Base-by-base conservation (phyloP, 176 grass and related monocot genomes). In the Chrysopogon serrulatus region DNA sequence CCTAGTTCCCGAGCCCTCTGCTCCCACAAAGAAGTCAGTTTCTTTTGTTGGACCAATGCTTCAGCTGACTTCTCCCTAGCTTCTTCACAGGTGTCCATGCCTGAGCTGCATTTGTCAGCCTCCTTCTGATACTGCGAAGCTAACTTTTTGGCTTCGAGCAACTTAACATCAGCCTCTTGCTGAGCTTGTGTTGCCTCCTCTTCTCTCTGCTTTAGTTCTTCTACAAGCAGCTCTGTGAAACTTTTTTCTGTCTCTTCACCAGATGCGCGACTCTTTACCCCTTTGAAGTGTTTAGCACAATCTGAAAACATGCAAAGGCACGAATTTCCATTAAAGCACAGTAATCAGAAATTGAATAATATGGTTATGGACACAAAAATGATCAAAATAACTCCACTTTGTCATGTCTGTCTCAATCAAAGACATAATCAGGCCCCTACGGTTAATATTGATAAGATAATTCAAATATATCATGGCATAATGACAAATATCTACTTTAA, bases 1-100 rank as follows among this genome's bases (percentile, higher is more conserved):
- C 96, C 96, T 69, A 71, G 85, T 51, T 82, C 89, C 43, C 71
- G 79, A 65, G 96, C 96, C 86, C 91, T 95, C 73, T 73, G 79
- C 68, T 94, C 93, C 96, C 93, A 99, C 74, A 89, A 42, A 30
- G 89, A 83, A 56, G 91, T 99, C 69, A 91, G 63, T 80, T 91
- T 99, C 91, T 60, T 96, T 73, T 99, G 93, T 57, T 76, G 9
- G 4, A 82, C 28, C 59, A 99, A 57, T 59, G 91, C 71, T n/a
- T 68, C 33, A 43, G 87, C 89, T 23, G 96, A 92, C 31, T 86
- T 99, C 72, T 99, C 93, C 71, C 96, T 81, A 71, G 96, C 84
- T 88, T 99, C 91, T 78, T 99, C 96, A 71, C 96, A 99, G 53
- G 96, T 99, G 80, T 99, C 88, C 93, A 99, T 99, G 43, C 96